Percentiles rank a stretch among this genome's conserved stretches.
These are phyloP conservation scores for Terana coerulea DNA, from an alignment of 768 basidiomycete genomes.

Conservation along the genomic window DNA sequence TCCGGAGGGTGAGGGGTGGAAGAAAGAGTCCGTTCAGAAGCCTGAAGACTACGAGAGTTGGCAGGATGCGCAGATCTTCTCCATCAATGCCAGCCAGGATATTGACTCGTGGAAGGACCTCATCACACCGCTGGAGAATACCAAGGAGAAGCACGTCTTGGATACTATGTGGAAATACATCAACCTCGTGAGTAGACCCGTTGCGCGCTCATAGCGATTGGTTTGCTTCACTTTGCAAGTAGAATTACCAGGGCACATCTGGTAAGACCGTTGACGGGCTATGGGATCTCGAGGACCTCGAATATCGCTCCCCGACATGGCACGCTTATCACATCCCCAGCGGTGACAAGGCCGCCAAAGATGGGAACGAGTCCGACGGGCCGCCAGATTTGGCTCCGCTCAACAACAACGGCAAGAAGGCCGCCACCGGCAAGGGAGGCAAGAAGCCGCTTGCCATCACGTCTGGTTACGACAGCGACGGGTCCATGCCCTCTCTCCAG, in stretches of 20 bases:
- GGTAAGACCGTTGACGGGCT: constrained; percentile 57
- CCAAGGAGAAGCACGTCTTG: constrained; percentile 45
- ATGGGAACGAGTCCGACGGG: constrained; percentile 26
- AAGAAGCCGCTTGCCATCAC: constrained; percentile 47
- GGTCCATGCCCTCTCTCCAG: constrained; percentile 65
- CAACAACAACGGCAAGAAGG: constrained; percentile 18
- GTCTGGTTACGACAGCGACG: constrained; percentile 40
- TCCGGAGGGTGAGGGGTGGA: constrained; percentile 51
- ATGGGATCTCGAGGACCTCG: constrained; percentile 56
- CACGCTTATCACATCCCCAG: constrained; percentile 34
- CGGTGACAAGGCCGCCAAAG: constrained; percentile 14
- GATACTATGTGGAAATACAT: constrained; percentile 64
- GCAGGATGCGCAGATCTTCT: constrained; percentile 65
- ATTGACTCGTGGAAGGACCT: constrained; percentile 50
- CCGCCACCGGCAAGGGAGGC: constrained; percentile 22
- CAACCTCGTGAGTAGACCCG: constrained; percentile 43
- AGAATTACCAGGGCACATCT: constrained; percentile 58
- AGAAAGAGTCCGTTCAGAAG: constrained; percentile 44
- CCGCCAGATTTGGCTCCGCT: constrained; percentile 17
- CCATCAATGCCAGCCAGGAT: constrained; percentile 50
- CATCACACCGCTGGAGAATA: constrained; percentile 56
- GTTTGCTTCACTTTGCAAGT: background rate
- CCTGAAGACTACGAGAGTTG: constrained; percentile 62
- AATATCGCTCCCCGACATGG: constrained; percentile 59
- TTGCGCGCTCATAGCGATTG: background rate